Percentiles rank a stretch among this genome's conserved stretches.
Evolutionary conservation across 23 red algal species (phyloP).

Genomic region (Gracilariopsis chorda): DNA sequence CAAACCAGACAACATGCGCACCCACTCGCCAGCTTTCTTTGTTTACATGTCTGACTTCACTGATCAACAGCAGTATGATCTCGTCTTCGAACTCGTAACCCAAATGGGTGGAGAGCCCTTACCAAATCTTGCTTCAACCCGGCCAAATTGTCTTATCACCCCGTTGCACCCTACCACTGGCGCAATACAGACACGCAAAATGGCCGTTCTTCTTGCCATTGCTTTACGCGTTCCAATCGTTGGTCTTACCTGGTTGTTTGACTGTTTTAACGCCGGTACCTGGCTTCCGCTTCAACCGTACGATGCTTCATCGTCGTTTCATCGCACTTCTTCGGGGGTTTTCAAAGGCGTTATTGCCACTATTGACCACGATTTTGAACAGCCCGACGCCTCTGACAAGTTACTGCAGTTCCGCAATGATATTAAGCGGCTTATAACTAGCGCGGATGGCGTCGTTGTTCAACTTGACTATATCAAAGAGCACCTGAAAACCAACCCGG

Average conservation of each 20-base stretch:
- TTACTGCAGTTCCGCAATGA: neutral
- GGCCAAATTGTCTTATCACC: neutral
- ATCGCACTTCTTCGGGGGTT: neutral
- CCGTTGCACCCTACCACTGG: neutral
- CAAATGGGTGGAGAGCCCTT: slow-evolving; percentile 10
- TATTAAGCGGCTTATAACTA: neutral
- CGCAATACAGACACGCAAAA: slow-evolving; percentile 8
- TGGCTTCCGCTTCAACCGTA: neutral
- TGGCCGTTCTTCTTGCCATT: neutral
- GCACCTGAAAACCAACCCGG: neutral
- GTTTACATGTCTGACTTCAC: neutral
- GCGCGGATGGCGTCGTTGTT: slow-evolving; percentile 16
- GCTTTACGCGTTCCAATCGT: slow-evolving; percentile 33
- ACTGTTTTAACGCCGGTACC: neutral
- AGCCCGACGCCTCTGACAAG: neutral
- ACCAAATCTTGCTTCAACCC: neutral
- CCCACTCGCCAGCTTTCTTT: neutral
- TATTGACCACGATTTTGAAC: neutral
- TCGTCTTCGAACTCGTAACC: neutral
- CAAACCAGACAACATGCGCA: neutral
- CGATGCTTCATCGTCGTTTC: neutral
- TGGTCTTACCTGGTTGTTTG: slow-evolving; percentile 1
- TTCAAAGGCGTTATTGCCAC: slow-evolving; percentile 25
- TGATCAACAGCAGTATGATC: neutral
- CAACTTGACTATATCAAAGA: neutral